These are phyloP conservation scores for Penicillium desertorum DNA, from an alignment of 495 filamentous ascomycete species.

Conservation along the genomic window DNA sequence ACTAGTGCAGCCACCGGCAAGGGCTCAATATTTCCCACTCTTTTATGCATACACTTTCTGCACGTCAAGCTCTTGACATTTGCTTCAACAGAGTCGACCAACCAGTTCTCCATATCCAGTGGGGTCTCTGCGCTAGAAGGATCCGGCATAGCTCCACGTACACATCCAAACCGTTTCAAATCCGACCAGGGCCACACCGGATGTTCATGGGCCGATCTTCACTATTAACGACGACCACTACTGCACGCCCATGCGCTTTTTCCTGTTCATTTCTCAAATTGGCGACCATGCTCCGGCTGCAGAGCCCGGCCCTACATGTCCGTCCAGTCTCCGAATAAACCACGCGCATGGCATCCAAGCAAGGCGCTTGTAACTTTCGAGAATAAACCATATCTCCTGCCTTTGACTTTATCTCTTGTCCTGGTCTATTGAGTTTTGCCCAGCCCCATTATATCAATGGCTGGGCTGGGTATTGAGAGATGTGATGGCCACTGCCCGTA, in stretches of 20 bases:
- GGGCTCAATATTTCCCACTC: not conserved
- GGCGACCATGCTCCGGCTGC: not conserved
- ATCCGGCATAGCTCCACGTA: not conserved
- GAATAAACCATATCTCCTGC: not conserved
- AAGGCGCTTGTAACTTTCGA: slow-evolving; percentile 11
- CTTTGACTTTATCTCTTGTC: not conserved
- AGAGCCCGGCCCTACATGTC: not conserved
- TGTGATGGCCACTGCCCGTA: not conserved
- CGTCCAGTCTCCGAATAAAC: not conserved
- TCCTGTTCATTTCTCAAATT: not conserved
- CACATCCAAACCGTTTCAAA: not conserved
- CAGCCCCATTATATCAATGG: slow-evolving; percentile 5
- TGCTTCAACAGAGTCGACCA: too few species aligned
- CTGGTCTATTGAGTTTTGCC: not conserved
- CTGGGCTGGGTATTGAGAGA: not conserved
- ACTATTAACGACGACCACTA: slow-evolving; percentile 3
- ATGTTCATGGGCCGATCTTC: not conserved
- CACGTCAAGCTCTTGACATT: slow-evolving; percentile 1
- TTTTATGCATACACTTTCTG: not conserved
- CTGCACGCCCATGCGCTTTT: not conserved
- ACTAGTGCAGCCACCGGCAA: not conserved
- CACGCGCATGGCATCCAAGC: slow-evolving; percentile 12
- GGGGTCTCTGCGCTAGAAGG: not conserved
- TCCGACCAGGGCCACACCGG: not conserved
- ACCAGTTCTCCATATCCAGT: not conserved